Base-by-base conservation (phyloP, 2,329 filamentous ascomycete genomes). In the Cercospora janseana region DNA sequence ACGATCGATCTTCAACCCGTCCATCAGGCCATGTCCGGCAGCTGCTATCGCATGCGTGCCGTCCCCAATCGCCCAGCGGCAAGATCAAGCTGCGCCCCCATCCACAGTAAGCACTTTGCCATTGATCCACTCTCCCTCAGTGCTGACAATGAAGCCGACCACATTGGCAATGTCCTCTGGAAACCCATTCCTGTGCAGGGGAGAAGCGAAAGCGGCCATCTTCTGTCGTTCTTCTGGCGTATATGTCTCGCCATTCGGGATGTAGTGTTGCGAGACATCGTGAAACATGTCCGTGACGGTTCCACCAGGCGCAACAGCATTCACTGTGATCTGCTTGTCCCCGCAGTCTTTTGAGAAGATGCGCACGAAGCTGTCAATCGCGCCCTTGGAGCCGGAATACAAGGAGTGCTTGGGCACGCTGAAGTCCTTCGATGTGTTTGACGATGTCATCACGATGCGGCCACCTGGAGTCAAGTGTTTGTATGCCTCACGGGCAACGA, bases 111-210 rank as follows among this genome's bases (percentile, higher is more conserved):
- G 70, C 59, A 74, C 68, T 69, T 75, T 75, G 58, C 72, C 72
- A 60, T 75, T 75, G 34, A 75, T 69, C 74, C 60, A 74, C 62
- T 82, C 70, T 65, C 78, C 63, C 67, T 80, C 66, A 70, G 81
- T 66, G 66, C 76, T 63, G 61, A 79, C 61, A 66, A 82, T 55
- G 73, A 78, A 70, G 69, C 77, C 79, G 45, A 81, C 80, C 8
- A 82, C 79, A 51, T 80, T 77, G 51, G 81, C 81, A 63, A 85
- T 79, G 61, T 84, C 81, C 60, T 81, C 77, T 44, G 81, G 81
- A 51, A 82, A 78, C 57, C 81, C 81, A 44, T 83, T 80, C 60
- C 81, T 78, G 69, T 77, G 74, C 53, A 80, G 71, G 15, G 81
- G 80, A n/a, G 79, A 81, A 4, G 35, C 46, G 7, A n/a, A 20